Evolutionary conservation across 441 rosid species (phyloP).

Genomic region (Populus hybrid): DNA sequence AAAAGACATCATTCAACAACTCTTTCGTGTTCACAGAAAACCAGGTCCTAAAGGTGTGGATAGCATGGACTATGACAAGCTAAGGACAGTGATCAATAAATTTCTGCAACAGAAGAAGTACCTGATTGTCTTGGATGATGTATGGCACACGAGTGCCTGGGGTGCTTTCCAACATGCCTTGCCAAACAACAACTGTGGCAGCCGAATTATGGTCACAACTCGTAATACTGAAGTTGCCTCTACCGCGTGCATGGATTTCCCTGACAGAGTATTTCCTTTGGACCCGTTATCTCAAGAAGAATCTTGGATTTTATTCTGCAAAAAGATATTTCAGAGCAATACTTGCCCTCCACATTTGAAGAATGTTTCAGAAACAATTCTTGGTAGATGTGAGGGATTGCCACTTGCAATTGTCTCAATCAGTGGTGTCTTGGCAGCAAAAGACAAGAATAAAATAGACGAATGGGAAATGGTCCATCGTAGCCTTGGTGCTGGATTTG

Average conservation of each 20-base stretch:
- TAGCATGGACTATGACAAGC: constrained; percentile 6
- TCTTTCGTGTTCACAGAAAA: neutral
- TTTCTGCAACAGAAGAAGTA: constrained; percentile 16
- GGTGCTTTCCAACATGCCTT: constrained; percentile 11
- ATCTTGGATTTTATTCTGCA: too few relatives aligned
- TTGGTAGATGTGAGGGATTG: too few relatives aligned
- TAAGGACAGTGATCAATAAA: neutral
- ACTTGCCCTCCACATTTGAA: too few relatives aligned
- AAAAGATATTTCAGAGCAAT: too few relatives aligned
- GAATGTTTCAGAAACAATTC: too few relatives aligned
- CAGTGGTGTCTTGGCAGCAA: too few relatives aligned
- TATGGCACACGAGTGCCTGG: constrained; percentile 14
- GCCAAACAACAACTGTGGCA: constrained; percentile 18
- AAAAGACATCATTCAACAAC: constrained; percentile 18
- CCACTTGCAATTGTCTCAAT: too few relatives aligned
- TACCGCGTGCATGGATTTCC: constrained; percentile 8
- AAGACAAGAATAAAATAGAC: too few relatives aligned
- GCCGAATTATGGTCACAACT: constrained; percentile 28
- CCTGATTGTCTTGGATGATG: constrained; percentile 26
- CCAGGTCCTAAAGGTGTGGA: constrained; percentile 17
- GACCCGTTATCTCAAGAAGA: too few relatives aligned
- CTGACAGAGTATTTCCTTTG: neutral
- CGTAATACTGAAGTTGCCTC: constrained; percentile 17
- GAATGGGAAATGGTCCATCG: too few relatives aligned
- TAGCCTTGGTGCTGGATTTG: too few relatives aligned